phyloP scores from a whole-genome alignment of 2,329 filamentous ascomycete genomes.

The Colletotrichum echinochloae region DNA sequence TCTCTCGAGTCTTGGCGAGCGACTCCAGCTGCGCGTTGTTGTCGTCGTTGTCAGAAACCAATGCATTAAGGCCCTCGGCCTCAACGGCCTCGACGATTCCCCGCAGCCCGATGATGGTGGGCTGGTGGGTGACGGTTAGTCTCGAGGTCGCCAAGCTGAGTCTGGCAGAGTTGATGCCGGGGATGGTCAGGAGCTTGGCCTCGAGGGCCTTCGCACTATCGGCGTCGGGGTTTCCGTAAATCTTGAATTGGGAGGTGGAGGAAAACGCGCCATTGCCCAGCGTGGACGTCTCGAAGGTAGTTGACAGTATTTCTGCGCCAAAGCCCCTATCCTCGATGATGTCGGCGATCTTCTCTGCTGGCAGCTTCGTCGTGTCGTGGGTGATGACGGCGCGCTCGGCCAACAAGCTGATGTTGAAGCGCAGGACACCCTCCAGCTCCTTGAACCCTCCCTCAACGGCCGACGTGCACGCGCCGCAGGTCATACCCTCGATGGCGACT shows the following conservation, averaged over 20 bases:
- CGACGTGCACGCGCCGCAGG: slow-evolving; percentile 94
- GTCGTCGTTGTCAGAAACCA: slow-evolving; percentile 91
- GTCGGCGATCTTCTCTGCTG: slow-evolving; percentile 80
- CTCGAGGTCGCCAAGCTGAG: slow-evolving; percentile 81
- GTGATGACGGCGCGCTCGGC: slow-evolving; percentile 92
- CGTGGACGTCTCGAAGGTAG: slow-evolving; percentile 67
- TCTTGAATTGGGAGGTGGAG: slow-evolving; percentile 79
- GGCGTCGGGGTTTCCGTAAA: slow-evolving; percentile 84
- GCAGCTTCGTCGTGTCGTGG: slow-evolving; percentile 79
- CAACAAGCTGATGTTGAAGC: slow-evolving; percentile 94
- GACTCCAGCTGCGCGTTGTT: slow-evolving; percentile 98
- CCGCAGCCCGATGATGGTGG: slow-evolving; percentile 80
- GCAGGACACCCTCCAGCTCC: slow-evolving; percentile 79
- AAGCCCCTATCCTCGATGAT: slow-evolving; percentile 93
- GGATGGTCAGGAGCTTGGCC: slow-evolving; percentile 69
- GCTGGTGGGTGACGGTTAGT: slow-evolving; percentile 78
- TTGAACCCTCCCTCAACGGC: slow-evolving; percentile 88
- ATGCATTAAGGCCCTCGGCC: slow-evolving; percentile 84
- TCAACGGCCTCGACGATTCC: slow-evolving; percentile 87
- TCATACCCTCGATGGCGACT: slow-evolving; percentile 95
- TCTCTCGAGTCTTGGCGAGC: slow-evolving; percentile 94
- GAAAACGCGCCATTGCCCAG: slow-evolving; percentile 57
- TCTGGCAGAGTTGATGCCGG: slow-evolving; percentile 80
- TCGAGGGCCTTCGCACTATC: slow-evolving; percentile 79
- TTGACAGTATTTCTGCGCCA: slow-evolving; percentile 85